These are phyloP conservation scores for Acer negundo DNA, from an alignment of 345 rosid genomes.

Conservation along the genomic window DNA sequence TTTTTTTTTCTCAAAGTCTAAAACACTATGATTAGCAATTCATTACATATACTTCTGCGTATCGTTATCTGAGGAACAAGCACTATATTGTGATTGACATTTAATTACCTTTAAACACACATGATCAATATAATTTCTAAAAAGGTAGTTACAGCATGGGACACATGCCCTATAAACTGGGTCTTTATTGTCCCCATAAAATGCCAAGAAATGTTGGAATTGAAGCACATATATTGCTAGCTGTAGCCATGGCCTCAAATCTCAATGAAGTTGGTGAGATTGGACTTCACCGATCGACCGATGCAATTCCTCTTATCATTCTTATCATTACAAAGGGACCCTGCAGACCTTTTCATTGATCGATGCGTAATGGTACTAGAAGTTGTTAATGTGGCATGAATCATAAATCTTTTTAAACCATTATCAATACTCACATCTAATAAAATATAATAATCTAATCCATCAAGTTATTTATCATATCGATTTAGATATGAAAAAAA, in stretches of 20 bases:
- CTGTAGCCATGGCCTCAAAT: not conserved
- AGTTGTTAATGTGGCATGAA: constrained; percentile 29
- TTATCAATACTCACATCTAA: too few species aligned
- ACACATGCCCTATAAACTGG: not conserved
- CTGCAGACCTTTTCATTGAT: constrained; percentile 18
- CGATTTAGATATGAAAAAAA: not conserved
- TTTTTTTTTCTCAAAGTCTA: not conserved
- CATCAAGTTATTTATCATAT: constrained; percentile 22
- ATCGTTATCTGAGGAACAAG: too few species aligned
- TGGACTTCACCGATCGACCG: not conserved
- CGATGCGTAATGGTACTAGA: constrained; percentile 23
- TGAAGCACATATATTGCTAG: not conserved
- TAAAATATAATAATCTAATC: too few species aligned
- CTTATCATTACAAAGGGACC: constrained; percentile 19
- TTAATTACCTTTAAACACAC: too few species aligned
- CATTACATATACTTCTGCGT: not conserved
- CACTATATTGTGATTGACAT: too few species aligned
- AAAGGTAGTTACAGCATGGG: not conserved
- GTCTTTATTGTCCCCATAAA: constrained; percentile 8
- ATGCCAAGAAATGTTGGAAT: constrained; percentile 9
- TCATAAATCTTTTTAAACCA: constrained; percentile 14
- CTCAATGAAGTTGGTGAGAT: too few species aligned
- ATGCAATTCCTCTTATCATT: constrained; percentile 16
- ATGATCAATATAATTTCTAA: not conserved
- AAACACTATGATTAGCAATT: constrained; percentile 11